These are phyloP conservation scores for Monosporozyma solicola DNA, from an alignment of 805 yeast genomes.

Conservation along the genomic window DNA sequence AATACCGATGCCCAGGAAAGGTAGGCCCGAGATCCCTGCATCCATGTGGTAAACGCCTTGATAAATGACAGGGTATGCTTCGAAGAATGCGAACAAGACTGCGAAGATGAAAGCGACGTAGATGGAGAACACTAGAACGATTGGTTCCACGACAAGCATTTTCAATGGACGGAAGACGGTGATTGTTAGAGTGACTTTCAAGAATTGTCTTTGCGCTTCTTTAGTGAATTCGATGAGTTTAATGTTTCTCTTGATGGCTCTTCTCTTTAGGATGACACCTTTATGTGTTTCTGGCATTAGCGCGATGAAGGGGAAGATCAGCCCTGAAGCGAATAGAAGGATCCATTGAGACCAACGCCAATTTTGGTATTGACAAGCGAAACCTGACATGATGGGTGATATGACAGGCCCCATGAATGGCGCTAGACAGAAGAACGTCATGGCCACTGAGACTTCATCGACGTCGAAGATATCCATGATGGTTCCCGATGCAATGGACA, in stretches of 20 bases:
- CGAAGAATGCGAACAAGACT: constrained; percentile 70
- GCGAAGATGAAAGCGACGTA: constrained; percentile 72
- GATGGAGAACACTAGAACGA: constrained; percentile 57
- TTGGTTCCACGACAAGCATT: constrained; percentile 68
- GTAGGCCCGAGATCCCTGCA: constrained; percentile 54
- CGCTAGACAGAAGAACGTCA: constrained; percentile 68
- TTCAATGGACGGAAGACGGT: constrained; percentile 55
- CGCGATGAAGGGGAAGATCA: constrained; percentile 39
- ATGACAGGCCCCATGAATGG: constrained; percentile 75
- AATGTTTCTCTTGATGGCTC: constrained; percentile 55
- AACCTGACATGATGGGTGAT: constrained; percentile 70
- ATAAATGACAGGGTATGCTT: constrained; percentile 69
- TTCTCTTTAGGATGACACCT: constrained; percentile 47
- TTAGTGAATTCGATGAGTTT: constrained; percentile 33
- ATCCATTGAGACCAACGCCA: constrained; percentile 73
- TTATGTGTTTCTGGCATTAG: constrained; percentile 62
- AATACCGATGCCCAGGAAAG: constrained; percentile 63
- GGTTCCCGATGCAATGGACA: constrained; percentile 81
- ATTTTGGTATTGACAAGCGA: constrained; percentile 50
- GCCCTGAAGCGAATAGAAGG: constrained; percentile 56
- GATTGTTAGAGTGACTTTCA: constrained; percentile 39
- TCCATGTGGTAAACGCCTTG: constrained; percentile 53
- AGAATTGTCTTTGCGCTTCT: constrained; percentile 30
- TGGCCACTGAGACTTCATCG: constrained; percentile 58
- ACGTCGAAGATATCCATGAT: constrained; percentile 69